Percentiles rank a stretch among this genome's conserved stretches.
These are phyloP conservation scores for Eucalyptus globulus DNA, from an alignment of 345 rosid genomes.

Conservation along the genomic window DNA sequence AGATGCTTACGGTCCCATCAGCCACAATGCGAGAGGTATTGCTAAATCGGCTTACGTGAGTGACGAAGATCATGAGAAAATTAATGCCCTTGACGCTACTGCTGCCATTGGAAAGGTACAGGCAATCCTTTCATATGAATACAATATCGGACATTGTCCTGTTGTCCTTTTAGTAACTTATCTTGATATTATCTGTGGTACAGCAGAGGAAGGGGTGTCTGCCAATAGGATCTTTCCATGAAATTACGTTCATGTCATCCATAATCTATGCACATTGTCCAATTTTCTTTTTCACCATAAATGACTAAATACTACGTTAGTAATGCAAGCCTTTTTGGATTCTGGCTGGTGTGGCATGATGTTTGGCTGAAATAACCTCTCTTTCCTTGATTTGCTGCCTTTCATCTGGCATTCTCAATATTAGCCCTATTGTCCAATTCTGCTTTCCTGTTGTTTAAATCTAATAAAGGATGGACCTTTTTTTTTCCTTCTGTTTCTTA, in stretches of 20 bases:
- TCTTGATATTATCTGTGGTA: not conserved
- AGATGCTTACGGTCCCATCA: slow-evolving; percentile 29
- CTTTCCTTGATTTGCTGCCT: not conserved
- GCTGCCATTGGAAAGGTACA: slow-evolving; percentile 21
- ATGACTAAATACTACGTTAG: not conserved
- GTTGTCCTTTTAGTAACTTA: not conserved
- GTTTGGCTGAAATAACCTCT: not conserved
- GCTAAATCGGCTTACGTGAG: slow-evolving; percentile 32
- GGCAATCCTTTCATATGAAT: not conserved
- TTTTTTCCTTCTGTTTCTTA: no score
- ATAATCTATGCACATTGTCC: not conserved
- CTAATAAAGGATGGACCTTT: no score
- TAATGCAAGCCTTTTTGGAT: not conserved
- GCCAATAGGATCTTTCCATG: not conserved
- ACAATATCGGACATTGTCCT: not conserved
- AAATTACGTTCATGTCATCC: not conserved
- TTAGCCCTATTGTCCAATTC: no score
- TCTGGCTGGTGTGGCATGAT: not conserved
- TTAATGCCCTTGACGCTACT: slow-evolving; percentile 25
- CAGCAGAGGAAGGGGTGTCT: not conserved
- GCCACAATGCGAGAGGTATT: slow-evolving; percentile 22
- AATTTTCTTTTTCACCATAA: not conserved
- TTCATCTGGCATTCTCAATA: not conserved
- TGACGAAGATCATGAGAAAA: not conserved
- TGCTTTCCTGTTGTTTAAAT: no score